Evolutionary conservation across 208 protist genomes (phyloP).

Genomic region (Acanthamoeba royreba): DNA sequence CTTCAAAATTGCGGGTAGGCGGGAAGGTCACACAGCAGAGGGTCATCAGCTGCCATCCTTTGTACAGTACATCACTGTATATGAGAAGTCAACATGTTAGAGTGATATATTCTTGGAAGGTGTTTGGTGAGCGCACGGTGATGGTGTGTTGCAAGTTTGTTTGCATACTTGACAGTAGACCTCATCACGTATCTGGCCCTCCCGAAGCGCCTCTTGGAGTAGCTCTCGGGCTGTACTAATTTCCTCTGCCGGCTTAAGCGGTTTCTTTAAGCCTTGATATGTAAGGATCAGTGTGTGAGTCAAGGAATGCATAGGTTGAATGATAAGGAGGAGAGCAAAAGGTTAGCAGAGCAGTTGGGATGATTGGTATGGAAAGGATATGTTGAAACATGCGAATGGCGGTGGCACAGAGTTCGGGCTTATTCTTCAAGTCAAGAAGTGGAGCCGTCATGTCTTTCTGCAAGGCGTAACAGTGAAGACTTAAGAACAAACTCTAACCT

Average conservation of each 20-base stretch:
- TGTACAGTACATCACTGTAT: background rate
- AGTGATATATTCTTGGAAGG: background rate
- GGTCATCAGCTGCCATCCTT: conserved; percentile 39
- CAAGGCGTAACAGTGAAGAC: background rate
- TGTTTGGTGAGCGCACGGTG: background rate
- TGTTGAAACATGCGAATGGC: conserved; percentile 5
- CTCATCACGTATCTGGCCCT: conserved; percentile 27
- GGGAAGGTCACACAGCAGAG: conserved; percentile 38
- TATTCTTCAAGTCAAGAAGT: conserved; percentile 3
- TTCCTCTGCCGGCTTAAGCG: background rate
- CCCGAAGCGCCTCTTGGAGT: background rate
- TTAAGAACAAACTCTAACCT: background rate
- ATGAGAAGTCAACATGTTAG: background rate
- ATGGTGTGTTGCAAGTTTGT: background rate
- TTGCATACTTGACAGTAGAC: conserved; percentile 19
- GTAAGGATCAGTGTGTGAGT: background rate
- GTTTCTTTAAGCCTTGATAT: conserved; percentile 15
- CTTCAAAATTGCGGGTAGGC: conserved; percentile 42
- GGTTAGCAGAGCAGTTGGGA: background rate
- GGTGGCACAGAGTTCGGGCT: background rate
- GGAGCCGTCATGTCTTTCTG: background rate
- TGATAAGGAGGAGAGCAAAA: background rate
- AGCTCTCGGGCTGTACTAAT: background rate
- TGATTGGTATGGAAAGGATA: background rate
- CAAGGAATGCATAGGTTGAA: background rate